Conservation (phyloP, 2,329 filamentous ascomycete species). For the Rutstroemia sp. region DNA sequence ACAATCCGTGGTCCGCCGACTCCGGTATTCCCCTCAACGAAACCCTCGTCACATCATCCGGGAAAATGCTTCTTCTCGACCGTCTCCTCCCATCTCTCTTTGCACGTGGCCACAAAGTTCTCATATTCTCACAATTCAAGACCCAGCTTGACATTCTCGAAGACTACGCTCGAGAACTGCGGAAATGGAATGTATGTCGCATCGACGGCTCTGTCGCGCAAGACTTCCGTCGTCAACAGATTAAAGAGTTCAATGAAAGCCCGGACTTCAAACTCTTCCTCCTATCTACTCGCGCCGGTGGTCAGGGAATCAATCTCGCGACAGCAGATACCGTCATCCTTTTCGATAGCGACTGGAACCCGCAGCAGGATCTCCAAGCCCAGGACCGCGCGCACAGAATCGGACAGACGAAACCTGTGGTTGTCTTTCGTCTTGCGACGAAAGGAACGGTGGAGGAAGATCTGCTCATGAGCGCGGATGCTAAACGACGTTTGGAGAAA, state of each 20-base stretch:
- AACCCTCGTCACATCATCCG: slow-evolving; percentile 75
- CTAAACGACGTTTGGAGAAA: slow-evolving; percentile 87
- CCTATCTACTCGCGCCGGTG: slow-evolving; percentile 83
- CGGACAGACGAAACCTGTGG: slow-evolving; percentile 83
- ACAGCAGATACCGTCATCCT: slow-evolving; percentile 88
- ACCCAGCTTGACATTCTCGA: slow-evolving; percentile 87
- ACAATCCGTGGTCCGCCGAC: slow-evolving; percentile 72
- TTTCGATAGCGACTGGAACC: slow-evolving; percentile 90
- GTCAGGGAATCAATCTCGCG: slow-evolving; percentile 90
- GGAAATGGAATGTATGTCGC: slow-evolving; percentile 74
- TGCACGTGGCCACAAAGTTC: slow-evolving; percentile 70
- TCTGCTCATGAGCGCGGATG: slow-evolving; percentile 78
- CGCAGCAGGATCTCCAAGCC: slow-evolving; percentile 92
- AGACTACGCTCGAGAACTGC: slow-evolving; percentile 73
- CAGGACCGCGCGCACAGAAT: slow-evolving; percentile 95
- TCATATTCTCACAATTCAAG: slow-evolving; percentile 96
- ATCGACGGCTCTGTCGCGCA: slow-evolving; percentile 87
- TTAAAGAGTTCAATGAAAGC: slow-evolving; percentile 64
- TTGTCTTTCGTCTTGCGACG: slow-evolving; percentile 90
- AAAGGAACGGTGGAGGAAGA: slow-evolving; percentile 88
- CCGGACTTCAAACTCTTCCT: slow-evolving; percentile 68
- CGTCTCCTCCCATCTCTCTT: slow-evolving; percentile 74
- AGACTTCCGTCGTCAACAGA: slow-evolving; percentile 60
- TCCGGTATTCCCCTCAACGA: slow-evolving; percentile 61
- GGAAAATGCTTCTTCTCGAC: slow-evolving; percentile 94